These are phyloP conservation scores for Corylus heterophylla DNA, from an alignment of 306 rosid species.

Conservation along the genomic window DNA sequence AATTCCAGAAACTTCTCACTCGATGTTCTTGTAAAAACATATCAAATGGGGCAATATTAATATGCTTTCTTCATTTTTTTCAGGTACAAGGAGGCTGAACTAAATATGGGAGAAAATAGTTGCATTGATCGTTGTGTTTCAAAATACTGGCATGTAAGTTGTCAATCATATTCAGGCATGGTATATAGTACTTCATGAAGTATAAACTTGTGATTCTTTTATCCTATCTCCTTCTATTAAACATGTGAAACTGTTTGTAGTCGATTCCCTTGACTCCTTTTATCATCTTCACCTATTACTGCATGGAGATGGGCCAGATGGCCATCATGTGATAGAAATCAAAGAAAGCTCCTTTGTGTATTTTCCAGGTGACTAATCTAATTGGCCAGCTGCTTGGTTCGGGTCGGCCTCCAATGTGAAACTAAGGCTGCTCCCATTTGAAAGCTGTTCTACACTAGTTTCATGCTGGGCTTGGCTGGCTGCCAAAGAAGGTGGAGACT, in stretches of 20 bases:
- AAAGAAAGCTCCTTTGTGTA: background rate
- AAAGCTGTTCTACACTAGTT: conserved; percentile 11
- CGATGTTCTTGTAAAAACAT: background rate
- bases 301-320: background rate
- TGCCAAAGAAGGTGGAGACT: conserved; percentile 20
- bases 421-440: conserved; percentile 7
- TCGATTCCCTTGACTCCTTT: background rate
- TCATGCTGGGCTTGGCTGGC: conserved; percentile 15
- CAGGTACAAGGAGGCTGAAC: conserved; percentile 96
- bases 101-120: conserved; percentile 97
- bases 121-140: conserved; percentile 99
- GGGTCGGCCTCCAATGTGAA: conserved; percentile 69
- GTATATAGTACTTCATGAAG: background rate
- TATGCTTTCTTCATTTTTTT: conserved; percentile 10
- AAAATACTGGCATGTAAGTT: conserved; percentile 94
- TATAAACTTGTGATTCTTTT: background rate
- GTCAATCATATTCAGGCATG: background rate
- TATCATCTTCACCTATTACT: background rate
- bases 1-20: background rate
- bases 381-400: conserved; percentile 84
- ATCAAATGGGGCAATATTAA: background rate
- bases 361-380: conserved; percentile 76
- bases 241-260: background rate
- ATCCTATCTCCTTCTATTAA: background rate
- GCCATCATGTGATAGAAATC: conserved; percentile 3